Evolutionary conservation across 2,329 filamentous ascomycete genomes (phyloP), one percentile per base, ranked within the genome.

Genomic region (Leptographium procerum): DNA sequence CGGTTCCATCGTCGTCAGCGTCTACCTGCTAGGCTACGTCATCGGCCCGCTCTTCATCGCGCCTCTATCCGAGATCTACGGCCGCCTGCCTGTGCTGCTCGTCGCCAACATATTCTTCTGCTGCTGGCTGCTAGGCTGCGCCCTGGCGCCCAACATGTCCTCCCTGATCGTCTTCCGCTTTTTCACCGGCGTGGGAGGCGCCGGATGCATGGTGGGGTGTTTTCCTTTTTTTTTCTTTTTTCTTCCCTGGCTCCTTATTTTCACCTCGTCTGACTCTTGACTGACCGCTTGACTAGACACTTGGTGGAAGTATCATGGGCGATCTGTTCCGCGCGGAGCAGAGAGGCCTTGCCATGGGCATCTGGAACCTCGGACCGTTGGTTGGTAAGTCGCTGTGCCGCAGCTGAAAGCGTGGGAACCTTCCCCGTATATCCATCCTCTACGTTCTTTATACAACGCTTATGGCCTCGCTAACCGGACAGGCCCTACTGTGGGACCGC

Each of bases 51-150:
- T 81, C 57, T 60, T 64, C 34, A 60, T 65, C 2, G 63, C 62
- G 6, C 57, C 58, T 1, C 52, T 65, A 33, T 64, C 63, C 3
- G 64, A 65, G 29, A 43, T 64, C 51, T 65, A 64, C 52, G 64
- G 64, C 22, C 64, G 64, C 22, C 47, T 60, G 26, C 88, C 91
- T 0, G 87, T 95, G 45, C 92, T 96, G 65, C 76, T 91, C 29
- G 75, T 76, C 1, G 86, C 88, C 10, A 90, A 89, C 52, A 26
- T 28, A 2, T 71, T 87, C 2, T 87, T 88, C 70, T 80, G 80
- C 55, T 77, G 71, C 1, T 88, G 86, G 66, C 84, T 61, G 85
- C 81, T 86, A 26, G 86, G 83, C 0, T 86, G 84, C 60, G 86
- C 83, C 1, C 71, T 87, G 4, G 75, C 83, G 0, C 79, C 80